Percentiles rank a stretch among this genome's conserved stretches.
phyloP scores from a whole-genome alignment of 1,284 basidiomycete genomes.

The Microbotryum violaceum region DNA sequence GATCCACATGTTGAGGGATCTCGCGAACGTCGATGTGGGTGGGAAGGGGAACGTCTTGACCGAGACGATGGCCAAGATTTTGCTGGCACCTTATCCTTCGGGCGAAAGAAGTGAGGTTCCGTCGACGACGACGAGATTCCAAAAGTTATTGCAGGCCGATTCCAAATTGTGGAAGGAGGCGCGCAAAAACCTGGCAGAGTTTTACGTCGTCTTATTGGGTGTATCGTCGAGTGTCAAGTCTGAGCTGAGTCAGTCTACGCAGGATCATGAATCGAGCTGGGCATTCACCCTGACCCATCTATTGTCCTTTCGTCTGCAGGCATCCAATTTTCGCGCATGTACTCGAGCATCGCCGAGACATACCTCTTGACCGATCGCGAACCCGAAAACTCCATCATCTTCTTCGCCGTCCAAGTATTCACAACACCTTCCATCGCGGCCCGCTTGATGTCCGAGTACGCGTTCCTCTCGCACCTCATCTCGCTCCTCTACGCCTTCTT shows the following conservation, averaged over 20 bases:
- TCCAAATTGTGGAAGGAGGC: constrained; percentile 75
- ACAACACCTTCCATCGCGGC: constrained; percentile 75
- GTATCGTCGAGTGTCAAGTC: constrained; percentile 67
- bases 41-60: constrained; percentile 55
- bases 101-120: constrained; percentile 37
- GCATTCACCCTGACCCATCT: background rate
- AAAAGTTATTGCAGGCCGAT: constrained; percentile 69
- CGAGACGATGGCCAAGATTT: constrained; percentile 61
- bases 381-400: constrained; percentile 84
- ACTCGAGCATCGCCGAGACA: constrained; percentile 77
- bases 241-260: constrained; percentile 54
- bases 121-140: constrained; percentile 49
- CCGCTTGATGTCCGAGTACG: constrained; percentile 64
- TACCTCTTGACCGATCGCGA: constrained; percentile 87
- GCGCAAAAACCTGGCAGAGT: constrained; percentile 67
- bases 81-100: constrained; percentile 56
- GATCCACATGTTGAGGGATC: constrained; percentile 76
- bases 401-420: constrained; percentile 82
- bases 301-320: constrained; percentile 46
- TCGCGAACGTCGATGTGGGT: constrained; percentile 54
- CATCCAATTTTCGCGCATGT: constrained; percentile 72
- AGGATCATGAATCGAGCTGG: background rate
- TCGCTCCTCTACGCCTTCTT: constrained; percentile 79
- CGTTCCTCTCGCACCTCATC: constrained; percentile 66
- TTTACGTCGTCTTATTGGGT: constrained; percentile 69